phyloP scores from a whole-genome alignment of 768 basidiomycete genomes.

The Auricularia auricula-judae region DNA sequence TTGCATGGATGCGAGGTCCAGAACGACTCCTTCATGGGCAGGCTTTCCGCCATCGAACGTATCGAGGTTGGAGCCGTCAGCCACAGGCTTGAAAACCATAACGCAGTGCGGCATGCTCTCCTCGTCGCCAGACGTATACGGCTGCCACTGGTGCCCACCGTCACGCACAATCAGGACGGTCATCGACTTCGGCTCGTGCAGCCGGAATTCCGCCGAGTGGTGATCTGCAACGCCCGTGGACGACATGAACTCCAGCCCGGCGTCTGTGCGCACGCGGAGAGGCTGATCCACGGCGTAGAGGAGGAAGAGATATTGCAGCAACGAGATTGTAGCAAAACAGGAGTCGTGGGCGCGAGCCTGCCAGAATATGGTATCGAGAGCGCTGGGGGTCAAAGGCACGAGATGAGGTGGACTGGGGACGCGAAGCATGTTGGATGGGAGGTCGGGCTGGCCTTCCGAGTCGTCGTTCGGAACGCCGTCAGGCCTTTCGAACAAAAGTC shows the following conservation, averaged over 20 bases:
- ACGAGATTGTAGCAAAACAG: conserved; percentile 10
- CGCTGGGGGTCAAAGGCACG: conserved; percentile 1
- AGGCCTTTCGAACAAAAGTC: neutral
- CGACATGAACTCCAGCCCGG: conserved; percentile 8
- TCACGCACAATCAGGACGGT: conserved; percentile 4
- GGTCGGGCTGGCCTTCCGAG: no score
- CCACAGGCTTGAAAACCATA: conserved; percentile 3
- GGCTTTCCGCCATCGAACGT: neutral
- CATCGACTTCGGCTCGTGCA: conserved; percentile 6
- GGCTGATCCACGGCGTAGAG: conserved; percentile 2
- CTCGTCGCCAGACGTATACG: conserved; percentile 7
- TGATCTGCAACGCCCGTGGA: neutral
- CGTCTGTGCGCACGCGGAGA: conserved; percentile 7
- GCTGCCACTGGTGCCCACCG: neutral
- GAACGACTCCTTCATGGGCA: neutral
- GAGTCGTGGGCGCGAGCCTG: conserved; percentile 14
- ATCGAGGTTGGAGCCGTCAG: neutral
- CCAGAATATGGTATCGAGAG: conserved; percentile 14
- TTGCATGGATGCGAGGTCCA: conserved; percentile 14
- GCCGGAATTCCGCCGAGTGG: conserved; percentile 5
- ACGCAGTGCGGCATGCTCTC: conserved; percentile 12
- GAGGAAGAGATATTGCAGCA: conserved; percentile 14
- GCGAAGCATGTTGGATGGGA: neutral
- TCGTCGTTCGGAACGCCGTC: neutral
- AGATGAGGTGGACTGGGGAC: neutral